A percentile compares a stretch with the other conserved stretches of the same genome.
phyloP scores from a whole-genome alignment of 2,329 filamentous ascomycete genomes.

The Aspergillus ruber region DNA sequence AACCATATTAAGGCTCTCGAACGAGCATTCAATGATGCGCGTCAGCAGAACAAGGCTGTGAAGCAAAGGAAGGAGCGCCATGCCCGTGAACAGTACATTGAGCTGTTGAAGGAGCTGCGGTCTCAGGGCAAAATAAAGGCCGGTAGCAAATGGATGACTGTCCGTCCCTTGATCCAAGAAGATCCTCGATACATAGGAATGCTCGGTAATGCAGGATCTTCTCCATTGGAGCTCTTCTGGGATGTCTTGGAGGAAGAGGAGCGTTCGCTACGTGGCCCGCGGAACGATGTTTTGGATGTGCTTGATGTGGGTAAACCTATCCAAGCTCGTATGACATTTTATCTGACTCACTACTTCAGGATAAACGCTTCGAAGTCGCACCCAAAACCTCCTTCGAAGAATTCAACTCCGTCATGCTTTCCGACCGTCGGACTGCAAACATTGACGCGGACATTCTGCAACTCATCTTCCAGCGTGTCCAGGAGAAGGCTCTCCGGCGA shows the following conservation, averaged over 20 bases:
- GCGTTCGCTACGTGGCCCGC: constrained; percentile 68
- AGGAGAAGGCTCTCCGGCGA: constrained; percentile 77
- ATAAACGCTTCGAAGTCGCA: constrained; percentile 86
- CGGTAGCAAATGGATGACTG: constrained; percentile 80
- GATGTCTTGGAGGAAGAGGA: constrained; percentile 93
- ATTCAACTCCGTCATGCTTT: constrained; percentile 73
- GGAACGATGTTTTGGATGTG: constrained; percentile 81
- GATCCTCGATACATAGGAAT: constrained; percentile 80
- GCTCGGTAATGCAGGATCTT: constrained; percentile 76
- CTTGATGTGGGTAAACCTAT: constrained; percentile 61
- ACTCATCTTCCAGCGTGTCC: constrained; percentile 79
- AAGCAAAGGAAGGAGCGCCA: constrained; percentile 78
- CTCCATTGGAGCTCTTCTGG: constrained; percentile 89
- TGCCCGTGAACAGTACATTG: constrained; percentile 72
- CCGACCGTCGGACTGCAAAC: constrained; percentile 81
- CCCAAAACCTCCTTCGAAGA: constrained; percentile 82
- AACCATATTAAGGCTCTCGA: constrained; percentile 91
- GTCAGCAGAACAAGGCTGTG: constrained; percentile 77
- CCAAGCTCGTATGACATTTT: background rate
- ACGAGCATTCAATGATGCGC: constrained; percentile 80
- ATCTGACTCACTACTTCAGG: constrained; percentile 48
- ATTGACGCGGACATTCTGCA: constrained; percentile 72
- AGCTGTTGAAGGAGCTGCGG: constrained; percentile 68
- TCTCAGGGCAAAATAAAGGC: constrained; percentile 77
- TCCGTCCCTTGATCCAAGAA: constrained; percentile 66